These are phyloP conservation scores for Tetrapisispora phaffii DNA, from an alignment of 805 yeast species.

Conservation along the genomic window DNA sequence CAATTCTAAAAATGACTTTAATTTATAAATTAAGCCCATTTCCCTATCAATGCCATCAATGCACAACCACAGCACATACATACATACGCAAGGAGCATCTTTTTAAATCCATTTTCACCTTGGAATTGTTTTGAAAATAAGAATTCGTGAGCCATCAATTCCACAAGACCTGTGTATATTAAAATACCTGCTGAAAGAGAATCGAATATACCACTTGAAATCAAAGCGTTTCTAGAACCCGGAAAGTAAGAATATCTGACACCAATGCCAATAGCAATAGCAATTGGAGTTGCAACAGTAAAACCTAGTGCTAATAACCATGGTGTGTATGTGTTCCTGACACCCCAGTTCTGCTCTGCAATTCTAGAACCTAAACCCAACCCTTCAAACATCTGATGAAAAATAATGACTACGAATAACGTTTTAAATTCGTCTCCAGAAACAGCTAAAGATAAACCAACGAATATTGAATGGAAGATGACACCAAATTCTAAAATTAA, in stretches of 20 bases:
- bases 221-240: conserved; percentile 46
- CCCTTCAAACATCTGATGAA: conserved; percentile 81
- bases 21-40: conserved; percentile 47
- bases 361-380: conserved; percentile 75
- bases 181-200: conserved; percentile 70
- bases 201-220: conserved; percentile 65
- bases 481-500: conserved; percentile 70
- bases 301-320: conserved; percentile 46
- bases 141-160: conserved; percentile 66
- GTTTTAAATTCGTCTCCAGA: conserved; percentile 68
- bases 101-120: conserved; percentile 44
- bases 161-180: conserved; percentile 68
- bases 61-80: conserved; percentile 50
- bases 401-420: conserved; percentile 56
- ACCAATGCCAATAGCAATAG: conserved; percentile 71
- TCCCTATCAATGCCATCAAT: conserved; percentile 64
- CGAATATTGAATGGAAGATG: conserved; percentile 71
- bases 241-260: conserved; percentile 55
- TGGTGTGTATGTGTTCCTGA: conserved; percentile 39
- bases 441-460: conserved; percentile 70
- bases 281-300: conserved; percentile 57
- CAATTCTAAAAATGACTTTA: background rate
- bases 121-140: conserved; percentile 53
- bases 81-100: conserved; percentile 36
- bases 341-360: conserved; percentile 47